phyloP scores from a whole-genome alignment of 176 grass and related monocot genomes.

The Carex myosuroides region DNA sequence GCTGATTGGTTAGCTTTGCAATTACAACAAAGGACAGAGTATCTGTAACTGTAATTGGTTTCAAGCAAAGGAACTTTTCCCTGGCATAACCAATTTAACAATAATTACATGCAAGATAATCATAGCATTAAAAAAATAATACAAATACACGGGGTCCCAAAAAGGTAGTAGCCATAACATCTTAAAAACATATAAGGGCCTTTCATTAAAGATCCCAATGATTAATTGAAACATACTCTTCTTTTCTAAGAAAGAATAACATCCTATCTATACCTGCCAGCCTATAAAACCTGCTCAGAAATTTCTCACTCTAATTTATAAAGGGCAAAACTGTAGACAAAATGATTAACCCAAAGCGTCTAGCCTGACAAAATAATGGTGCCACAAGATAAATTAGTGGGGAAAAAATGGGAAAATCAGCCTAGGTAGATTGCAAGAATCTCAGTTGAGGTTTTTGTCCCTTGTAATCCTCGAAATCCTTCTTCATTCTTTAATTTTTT shows the following conservation, averaged over 20 bases:
- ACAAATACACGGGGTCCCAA: neutral
- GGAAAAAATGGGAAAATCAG: neutral
- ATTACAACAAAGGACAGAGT: too few species aligned
- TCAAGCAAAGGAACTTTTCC: neutral
- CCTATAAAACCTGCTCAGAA: slow-evolving; percentile 19
- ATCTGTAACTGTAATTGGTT: too few species aligned
- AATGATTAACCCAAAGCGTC: slow-evolving; percentile 4
- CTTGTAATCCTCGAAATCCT: neutral
- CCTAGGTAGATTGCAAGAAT: neutral
- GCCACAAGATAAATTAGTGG: neutral
- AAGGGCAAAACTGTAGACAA: slow-evolving; percentile 22
- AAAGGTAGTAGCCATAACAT: neutral
- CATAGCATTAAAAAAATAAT: neutral
- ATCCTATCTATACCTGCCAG: slow-evolving; percentile 18
- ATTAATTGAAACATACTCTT: slow-evolving; percentile 11
- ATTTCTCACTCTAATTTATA: slow-evolving; percentile 5
- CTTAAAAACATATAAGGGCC: neutral
- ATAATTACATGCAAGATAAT: neutral
- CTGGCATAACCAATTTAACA: slow-evolving; percentile 39
- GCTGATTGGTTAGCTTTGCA: too few species aligned
- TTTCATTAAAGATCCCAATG: slow-evolving; percentile 7
- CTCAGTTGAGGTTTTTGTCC: neutral
- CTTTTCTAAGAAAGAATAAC: slow-evolving; percentile 4
- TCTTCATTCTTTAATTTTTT: neutral
- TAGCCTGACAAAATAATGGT: neutral